phyloP scores from a whole-genome alignment of 1,284 basidiomycete genomes.

The Puccinia sorghi region DNA sequence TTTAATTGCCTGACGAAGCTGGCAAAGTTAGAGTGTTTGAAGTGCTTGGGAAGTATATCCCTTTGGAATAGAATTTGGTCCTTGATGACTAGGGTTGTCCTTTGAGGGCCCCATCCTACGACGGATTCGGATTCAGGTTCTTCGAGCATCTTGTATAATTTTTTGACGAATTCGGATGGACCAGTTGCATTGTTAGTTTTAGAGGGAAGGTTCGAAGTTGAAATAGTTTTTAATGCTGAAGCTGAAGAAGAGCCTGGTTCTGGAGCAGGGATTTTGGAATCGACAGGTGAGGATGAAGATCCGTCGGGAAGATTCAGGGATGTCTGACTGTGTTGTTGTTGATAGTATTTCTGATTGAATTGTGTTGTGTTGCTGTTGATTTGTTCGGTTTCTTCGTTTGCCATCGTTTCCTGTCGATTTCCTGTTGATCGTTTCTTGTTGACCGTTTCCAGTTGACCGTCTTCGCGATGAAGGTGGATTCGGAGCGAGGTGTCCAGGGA shows the following conservation, averaged over 20 bases:
- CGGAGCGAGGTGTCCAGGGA: not conserved
- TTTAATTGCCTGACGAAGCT: conserved; percentile 74
- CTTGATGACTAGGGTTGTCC: conserved; percentile 91
- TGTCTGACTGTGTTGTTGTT: conserved; percentile 9
- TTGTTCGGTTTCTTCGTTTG: not conserved
- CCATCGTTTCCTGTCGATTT: not conserved
- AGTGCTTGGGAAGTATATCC: conserved; percentile 86
- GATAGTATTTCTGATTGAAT: not conserved
- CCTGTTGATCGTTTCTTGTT: conserved; percentile 1
- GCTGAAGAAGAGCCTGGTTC: no score
- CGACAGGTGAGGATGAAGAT: no score
- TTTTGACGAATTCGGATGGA: conserved; percentile 84
- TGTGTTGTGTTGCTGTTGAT: not conserved
- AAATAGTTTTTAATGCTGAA: not conserved
- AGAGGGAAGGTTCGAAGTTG: not conserved
- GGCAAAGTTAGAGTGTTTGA: conserved; percentile 97
- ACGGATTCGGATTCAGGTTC: conserved; percentile 72
- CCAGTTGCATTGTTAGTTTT: conserved; percentile 51
- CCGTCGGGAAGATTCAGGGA: not conserved
- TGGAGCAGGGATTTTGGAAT: no score
- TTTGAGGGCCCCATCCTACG: conserved; percentile 81
- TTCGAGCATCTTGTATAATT: conserved; percentile 93
- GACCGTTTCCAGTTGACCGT: no score
- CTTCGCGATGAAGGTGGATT: no score
- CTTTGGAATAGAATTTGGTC: conserved; percentile 98